Evolutionary conservation across 1,139 yeast genomes (phyloP), one percentile per base, ranked within the genome.

Genomic region (Yamadazyma spencermartinsiae): DNA sequence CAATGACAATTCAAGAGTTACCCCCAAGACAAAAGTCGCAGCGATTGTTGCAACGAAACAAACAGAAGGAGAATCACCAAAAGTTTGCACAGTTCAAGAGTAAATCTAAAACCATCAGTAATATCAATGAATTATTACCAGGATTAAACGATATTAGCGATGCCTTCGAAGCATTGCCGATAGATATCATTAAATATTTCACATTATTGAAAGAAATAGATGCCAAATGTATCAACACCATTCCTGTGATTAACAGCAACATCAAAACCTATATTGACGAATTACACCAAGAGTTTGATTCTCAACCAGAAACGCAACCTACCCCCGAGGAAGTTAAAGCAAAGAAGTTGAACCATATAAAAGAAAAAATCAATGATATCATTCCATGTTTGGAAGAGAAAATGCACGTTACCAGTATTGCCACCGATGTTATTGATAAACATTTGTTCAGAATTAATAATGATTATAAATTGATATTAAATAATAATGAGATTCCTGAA

Each of bases 341-440:
- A 14, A 49, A 49, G 24, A 52, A 61, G 16, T 55, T 72, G 31
- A 53, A 45, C 27, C 41, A 45, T n/a, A 76, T 80, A 36, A 71
- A 75, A 40, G 62, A 65, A 38, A 62, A 70, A 39, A 65, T 82
- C 42, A 78, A 75, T 49, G 96, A 86, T 44, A 72, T 92, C 37
- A 81, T 92, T 68, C 98, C 98, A 0, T 88, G 96, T 49, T 67
- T 92, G 43, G 98, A 92, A 56, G 98, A 92, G 58, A 92, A 92
- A 63, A 89, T 92, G 95, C 97, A 92, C 58, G 97, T 92, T 27
- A 94, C 98, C 3, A 83, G 92, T 2, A 85, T 88, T 27, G 96
- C 97, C 19, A 77, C 87, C 21, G 98, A 90, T 52, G 76, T 84
- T 16, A 75, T 89, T 37, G 68, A 74, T 30, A 79, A 82, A 47